These are phyloP conservation scores for Ulmus americana DNA, from an alignment of 331 rosid species.

Conservation along the genomic window DNA sequence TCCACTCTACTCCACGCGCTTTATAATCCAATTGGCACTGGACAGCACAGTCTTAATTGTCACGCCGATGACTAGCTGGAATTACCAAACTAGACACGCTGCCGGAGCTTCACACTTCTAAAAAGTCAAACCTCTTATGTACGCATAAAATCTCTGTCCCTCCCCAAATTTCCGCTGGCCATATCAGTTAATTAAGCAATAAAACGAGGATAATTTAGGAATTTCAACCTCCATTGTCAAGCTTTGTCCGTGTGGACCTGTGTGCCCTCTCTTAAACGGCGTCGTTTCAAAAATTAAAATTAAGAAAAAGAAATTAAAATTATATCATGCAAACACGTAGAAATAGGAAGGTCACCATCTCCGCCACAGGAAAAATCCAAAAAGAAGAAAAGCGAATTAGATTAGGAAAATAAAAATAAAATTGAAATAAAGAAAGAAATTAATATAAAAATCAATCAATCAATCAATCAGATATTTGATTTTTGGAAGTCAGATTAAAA, in stretches of 20 bases:
- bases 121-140: not conserved
- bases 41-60: not conserved
- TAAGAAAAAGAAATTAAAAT: not conserved
- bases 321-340: slow-evolving; percentile 19
- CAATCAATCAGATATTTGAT: not conserved
- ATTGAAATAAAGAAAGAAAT: not conserved
- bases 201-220: slow-evolving; percentile 3
- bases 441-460: not conserved
- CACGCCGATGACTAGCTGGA: not conserved
- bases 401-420: not conserved
- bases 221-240: not conserved
- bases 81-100: slow-evolving; percentile 16
- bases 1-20: slow-evolving; percentile 11
- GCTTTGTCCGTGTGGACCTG: not conserved
- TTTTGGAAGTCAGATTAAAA: not conserved
- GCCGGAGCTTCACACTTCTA: not conserved
- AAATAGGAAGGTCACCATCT: slow-evolving; percentile 12
- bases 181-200: not conserved
- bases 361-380: slow-evolving; percentile 22
- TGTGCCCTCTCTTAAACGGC: not conserved
- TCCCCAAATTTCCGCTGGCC: not conserved
- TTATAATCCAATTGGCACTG: not conserved
- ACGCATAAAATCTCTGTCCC: slow-evolving; percentile 11
- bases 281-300: slow-evolving; percentile 6
- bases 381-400: not conserved